Conservation (phyloP, 2,329 filamentous ascomycete genomes). For the Pezicula neosporulosa region DNA sequence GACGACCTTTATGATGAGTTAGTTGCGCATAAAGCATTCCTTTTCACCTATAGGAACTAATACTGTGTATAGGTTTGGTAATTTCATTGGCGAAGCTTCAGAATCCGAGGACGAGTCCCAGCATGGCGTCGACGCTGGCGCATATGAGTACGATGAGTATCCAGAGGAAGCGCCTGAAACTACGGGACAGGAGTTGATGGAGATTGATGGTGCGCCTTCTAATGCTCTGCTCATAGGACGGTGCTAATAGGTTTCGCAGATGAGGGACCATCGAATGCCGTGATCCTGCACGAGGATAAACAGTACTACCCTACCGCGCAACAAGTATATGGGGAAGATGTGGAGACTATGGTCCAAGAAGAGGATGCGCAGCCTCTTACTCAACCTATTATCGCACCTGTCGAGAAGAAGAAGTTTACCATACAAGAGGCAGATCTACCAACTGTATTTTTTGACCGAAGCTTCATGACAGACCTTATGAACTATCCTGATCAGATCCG, state of each 20-base stretch:
- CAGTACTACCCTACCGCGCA: slow-evolving; percentile 99
- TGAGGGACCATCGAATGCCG: slow-evolving; percentile 88
- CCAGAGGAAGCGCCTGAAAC: slow-evolving; percentile 58
- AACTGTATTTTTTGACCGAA: slow-evolving; percentile 79
- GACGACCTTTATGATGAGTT: slow-evolving; percentile 98
- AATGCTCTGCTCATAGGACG: not conserved
- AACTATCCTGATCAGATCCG: slow-evolving; percentile 93
- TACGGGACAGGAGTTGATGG: slow-evolving; percentile 84
- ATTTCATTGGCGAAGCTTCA: slow-evolving; percentile 93
- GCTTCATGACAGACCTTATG: slow-evolving; percentile 94
- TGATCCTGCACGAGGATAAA: slow-evolving; percentile 98
- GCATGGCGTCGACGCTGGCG: slow-evolving; percentile 67
- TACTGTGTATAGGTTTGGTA: slow-evolving; percentile 70
- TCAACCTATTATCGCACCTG: slow-evolving; percentile 88
- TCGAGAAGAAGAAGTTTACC: slow-evolving; percentile 94
- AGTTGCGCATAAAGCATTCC: slow-evolving; percentile 14
- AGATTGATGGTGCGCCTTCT: slow-evolving; percentile 67
- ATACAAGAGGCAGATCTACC: slow-evolving; percentile 90
- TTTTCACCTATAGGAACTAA: slow-evolving; percentile 11
- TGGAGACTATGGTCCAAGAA: slow-evolving; percentile 94
- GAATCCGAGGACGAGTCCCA: slow-evolving; percentile 86
- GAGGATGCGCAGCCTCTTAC: slow-evolving; percentile 93
- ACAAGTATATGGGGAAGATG: slow-evolving; percentile 90
- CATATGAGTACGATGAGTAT: slow-evolving; percentile 78
- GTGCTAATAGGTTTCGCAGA: slow-evolving; percentile 41